phyloP scores from a whole-genome alignment of 1,284 basidiomycete genomes.

The Fomitopsis palustris region DNA sequence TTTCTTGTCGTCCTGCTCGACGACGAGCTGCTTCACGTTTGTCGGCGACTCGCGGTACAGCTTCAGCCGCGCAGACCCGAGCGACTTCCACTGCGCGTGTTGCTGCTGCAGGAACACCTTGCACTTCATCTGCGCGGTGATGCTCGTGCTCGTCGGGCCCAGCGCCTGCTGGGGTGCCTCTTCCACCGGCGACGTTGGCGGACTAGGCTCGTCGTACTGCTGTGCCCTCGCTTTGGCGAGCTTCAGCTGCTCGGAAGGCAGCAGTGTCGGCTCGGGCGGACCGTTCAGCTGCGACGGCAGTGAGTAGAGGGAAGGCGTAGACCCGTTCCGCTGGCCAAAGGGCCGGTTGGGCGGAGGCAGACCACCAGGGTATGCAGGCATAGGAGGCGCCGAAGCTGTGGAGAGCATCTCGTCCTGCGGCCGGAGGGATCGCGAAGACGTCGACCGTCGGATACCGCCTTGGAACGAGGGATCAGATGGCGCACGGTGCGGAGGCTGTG shows the following conservation, averaged over 20 bases:
- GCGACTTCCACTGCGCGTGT: constrained; percentile 95
- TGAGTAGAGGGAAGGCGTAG: constrained; percentile 25
- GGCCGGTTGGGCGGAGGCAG: constrained; percentile 26
- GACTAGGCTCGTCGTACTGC: constrained; percentile 67
- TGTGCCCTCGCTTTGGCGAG: constrained; percentile 34
- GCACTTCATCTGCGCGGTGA: constrained; percentile 97
- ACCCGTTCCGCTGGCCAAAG: constrained; percentile 29
- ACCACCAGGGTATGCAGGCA: constrained; percentile 34
- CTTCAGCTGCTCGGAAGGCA: constrained; percentile 59
- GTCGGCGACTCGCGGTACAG: constrained; percentile 83
- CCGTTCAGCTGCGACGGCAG: constrained; percentile 40
- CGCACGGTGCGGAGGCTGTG: constrained; percentile 26
- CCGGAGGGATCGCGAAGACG: constrained; percentile 59
- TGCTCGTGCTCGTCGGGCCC: constrained; percentile 69
- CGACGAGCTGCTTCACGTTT: constrained; percentile 94
- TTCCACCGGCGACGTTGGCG: constrained; percentile 72
- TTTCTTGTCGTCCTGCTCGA: constrained; percentile 81
- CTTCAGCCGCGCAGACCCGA: constrained; percentile 87
- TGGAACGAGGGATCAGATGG: constrained; percentile 36
- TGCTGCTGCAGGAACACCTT: constrained; percentile 96
- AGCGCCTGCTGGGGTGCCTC: constrained; percentile 42
- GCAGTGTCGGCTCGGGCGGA: constrained; percentile 49
- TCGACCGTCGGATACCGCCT: constrained; percentile 47
- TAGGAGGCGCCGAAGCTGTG: constrained; percentile 36
- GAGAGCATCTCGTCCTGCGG: constrained; percentile 45